Base-by-base conservation (phyloP, 225 moss, liverwort and hornwort species). In the Marchantia paleacea region DNA sequence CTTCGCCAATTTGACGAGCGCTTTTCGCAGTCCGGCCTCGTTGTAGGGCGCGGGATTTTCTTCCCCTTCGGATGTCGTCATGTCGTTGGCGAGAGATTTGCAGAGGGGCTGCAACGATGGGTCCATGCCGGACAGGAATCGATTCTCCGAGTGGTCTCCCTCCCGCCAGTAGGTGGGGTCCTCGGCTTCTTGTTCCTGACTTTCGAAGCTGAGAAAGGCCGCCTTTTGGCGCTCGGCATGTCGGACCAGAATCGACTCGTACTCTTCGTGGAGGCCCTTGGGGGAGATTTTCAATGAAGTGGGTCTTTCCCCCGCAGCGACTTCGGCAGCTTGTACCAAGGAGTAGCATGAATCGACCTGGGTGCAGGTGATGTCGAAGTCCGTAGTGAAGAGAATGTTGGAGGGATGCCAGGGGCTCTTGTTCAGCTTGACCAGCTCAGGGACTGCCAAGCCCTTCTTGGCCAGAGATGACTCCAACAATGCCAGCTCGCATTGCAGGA, bases 381-480 rank as follows among this genome's bases (percentile, higher is more conserved):
- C 89, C 24, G 89, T 89, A 0, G 85, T 79, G 82, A 89, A 89
- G 39, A 89, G 84, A 16, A 89, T 85, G 57, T 89, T 89, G n/a
- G 86, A 84, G 57, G 86, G 86, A 31, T 89, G 78, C 89, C 89
- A 89, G 19, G 84, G 85, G 73, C 79, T 83, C 26, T 25, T 81
- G 0, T 78, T 70, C 67, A 69, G 79, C 80, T 71, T 52, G 19
- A 66, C 55, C 50, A 66, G 26, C 6, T 51, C 20, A 0, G 51
- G 26, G 5, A 52, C 52, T 12, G 81, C 28, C 28, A 53, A 76
- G 26, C 28, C 81, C 22, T 72, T 84, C 49, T 55, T 82, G 2
- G 76, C 50, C 28, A 64, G 57, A 0, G 80, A 69, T 2, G 84
- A 87, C 29, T 84, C 84, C 66, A 81, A 63, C 12, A 85, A 67